A percentile compares a stretch with the other conserved stretches of the same genome.
Evolutionary conservation across 345 rosid genomes (phyloP).

Genomic region (Isatis tinctoria): DNA sequence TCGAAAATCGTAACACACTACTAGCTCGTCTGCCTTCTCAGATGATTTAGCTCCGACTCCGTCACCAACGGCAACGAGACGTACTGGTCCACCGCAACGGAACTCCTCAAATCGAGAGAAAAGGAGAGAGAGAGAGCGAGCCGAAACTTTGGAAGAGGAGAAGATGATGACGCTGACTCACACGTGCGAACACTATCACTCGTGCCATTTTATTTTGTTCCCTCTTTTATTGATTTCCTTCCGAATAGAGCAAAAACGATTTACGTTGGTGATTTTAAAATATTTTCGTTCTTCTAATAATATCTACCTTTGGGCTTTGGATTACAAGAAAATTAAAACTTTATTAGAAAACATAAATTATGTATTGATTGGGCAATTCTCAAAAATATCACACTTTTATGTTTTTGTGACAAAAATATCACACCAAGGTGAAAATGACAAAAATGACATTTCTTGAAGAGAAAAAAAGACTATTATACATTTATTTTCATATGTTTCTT

Average conservation of each 20-base stretch:
- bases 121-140: background rate
- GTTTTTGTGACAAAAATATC: too few species aligned
- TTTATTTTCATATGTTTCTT: too few species aligned
- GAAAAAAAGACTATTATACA: too few species aligned
- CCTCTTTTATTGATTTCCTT: background rate
- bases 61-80: constrained; percentile 1
- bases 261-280: background rate
- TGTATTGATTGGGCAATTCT: too few species aligned
- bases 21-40: background rate
- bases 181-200: constrained; percentile 19
- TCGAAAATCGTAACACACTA: background rate
- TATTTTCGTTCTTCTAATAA: too few species aligned
- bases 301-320: too few species aligned
- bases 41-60: background rate
- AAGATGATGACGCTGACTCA: constrained; percentile 30
- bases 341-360: background rate
- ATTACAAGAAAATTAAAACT: too few species aligned
- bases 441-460: too few species aligned
- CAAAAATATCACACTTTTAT: too few species aligned
- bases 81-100: constrained; percentile 22
- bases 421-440: too few species aligned
- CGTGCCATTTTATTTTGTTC: background rate
- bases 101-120: constrained; percentile 16
- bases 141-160: constrained; percentile 32
- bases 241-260: background rate